Base-by-base conservation (phyloP, 371 early-diverging fungal genomes). In the Mortierella sp. region DNA sequence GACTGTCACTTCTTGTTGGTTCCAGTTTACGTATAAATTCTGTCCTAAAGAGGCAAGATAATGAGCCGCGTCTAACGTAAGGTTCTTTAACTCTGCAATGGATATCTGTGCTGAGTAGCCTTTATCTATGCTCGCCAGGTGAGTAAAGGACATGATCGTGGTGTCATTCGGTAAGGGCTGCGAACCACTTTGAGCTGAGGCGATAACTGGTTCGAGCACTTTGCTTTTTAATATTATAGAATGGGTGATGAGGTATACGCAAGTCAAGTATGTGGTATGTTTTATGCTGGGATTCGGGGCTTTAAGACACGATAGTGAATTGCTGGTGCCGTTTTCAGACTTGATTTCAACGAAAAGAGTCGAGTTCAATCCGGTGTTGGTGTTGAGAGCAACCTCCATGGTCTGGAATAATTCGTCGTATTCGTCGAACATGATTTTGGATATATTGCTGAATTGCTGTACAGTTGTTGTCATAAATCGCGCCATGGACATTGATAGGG, bases 401-500 rank as follows among this genome's bases (percentile, higher is more conserved):
- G 54, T 12, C 12, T 54, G 52, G 24, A 65, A 37, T n/a, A 65
- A 37, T 14, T 65, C 65, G 22, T 65, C 55, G 24, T 30, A 54
- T 32, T 51, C 54, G 11, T 54, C 65, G 24, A 65, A 65, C 9
- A 22, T 14, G 2, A 35, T 12, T 35, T 5, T 18, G 2, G 65
- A 35, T 20, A 54, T 39, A n/a, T 65, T 24, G n/a, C 39, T 35
- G 26, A 65, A 65, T 26, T 16, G n/a, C 3, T 54, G 22, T 6
- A 22, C 18, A 0, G 54, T 20, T 9, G 35, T 51, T n/a, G 55
- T 12, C 51, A 54, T 37, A 24, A 65, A 54, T 1, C 39, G 28
- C 16, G 16, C 20, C 2, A 20, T 20, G 5, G 49, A 14, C 5
- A 20, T 2, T 43, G 14, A 9, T 43, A 43, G 0, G 5, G 43